A percentile compares a stretch with the other conserved stretches of the same genome.
Evolutionary conservation across 2,329 filamentous ascomycete genomes (phyloP).

Genomic region (Aquanectria penicillioides): DNA sequence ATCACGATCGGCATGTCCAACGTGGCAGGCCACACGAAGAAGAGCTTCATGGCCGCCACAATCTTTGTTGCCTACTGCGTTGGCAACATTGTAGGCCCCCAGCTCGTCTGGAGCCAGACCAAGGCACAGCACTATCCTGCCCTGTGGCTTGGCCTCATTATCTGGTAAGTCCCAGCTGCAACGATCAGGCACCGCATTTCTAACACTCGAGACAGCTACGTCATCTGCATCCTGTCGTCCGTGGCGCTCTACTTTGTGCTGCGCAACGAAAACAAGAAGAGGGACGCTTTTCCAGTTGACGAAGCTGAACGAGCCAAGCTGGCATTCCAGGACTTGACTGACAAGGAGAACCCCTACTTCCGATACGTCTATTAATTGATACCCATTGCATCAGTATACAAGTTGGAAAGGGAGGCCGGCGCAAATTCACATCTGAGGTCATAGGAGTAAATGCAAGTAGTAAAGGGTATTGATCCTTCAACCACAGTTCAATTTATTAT

Average conservation of each 20-base stretch:
- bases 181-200: background rate
- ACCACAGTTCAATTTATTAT: no score
- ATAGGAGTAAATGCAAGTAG: no score
- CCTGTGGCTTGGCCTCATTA: conserved; percentile 75
- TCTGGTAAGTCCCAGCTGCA: conserved; percentile 52
- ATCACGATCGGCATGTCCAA: conserved; percentile 69
- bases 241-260: conserved; percentile 67
- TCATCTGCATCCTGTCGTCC: conserved; percentile 71
- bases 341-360: conserved; percentile 75
- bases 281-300: conserved; percentile 60
- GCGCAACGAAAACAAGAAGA: conserved; percentile 64
- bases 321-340: conserved; percentile 75
- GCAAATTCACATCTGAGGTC: no score
- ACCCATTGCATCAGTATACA: background rate
- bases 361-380: conserved; percentile 58
- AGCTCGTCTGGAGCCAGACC: conserved; percentile 74
- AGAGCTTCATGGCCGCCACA: conserved; percentile 78
- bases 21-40: conserved; percentile 80
- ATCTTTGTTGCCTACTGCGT: conserved; percentile 82
- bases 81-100: conserved; percentile 79
- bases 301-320: conserved; percentile 70
- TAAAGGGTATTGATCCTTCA: no score
- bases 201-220: conserved; percentile 60
- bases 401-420: no score
- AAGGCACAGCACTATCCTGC: conserved; percentile 75